Conservation (phyloP, 805 yeast genomes). For the Jamesozyma gamospora region DNA sequence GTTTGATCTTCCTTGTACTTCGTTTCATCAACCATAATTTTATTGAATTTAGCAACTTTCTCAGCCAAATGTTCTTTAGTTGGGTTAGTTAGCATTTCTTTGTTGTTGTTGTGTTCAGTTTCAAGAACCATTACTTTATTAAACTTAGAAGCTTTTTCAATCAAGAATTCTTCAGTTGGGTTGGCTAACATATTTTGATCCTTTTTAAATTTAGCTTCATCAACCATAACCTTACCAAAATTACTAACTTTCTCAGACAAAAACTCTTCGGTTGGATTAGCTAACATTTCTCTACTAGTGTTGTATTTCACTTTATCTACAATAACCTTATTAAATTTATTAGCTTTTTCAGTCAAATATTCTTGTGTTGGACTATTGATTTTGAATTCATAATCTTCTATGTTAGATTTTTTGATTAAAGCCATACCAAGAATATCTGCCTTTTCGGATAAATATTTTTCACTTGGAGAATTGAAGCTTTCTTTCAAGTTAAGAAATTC, state of each 20-base stretch:
- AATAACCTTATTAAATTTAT: conserved; percentile 1
- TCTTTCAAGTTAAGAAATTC: too few species aligned
- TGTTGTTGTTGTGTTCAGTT: background rate
- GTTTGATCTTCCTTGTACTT: background rate
- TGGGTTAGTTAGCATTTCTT: background rate
- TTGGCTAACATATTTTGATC: background rate
- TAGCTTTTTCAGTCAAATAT: background rate
- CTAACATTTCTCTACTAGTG: background rate
- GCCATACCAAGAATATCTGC: too few species aligned
- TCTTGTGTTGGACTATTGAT: background rate
- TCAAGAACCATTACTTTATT: background rate
- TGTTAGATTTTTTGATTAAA: conserved; percentile 17
- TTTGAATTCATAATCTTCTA: conserved; percentile 4
- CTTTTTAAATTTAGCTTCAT: conserved; percentile 1
- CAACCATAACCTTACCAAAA: conserved; percentile 1
- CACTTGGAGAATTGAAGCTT: too few species aligned
- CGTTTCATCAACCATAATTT: background rate
- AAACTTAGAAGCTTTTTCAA: background rate
- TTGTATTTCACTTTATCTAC: conserved; percentile 1
- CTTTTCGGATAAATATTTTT: conserved; percentile 2
- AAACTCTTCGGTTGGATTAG: conserved; percentile 1
- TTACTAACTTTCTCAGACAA: background rate
- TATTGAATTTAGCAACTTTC: background rate
- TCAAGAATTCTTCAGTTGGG: conserved; percentile 1
- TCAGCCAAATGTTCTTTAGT: background rate